Conservation (phyloP, 2,329 filamentous ascomycete genomes). For the Microsporum ferrugineum region DNA sequence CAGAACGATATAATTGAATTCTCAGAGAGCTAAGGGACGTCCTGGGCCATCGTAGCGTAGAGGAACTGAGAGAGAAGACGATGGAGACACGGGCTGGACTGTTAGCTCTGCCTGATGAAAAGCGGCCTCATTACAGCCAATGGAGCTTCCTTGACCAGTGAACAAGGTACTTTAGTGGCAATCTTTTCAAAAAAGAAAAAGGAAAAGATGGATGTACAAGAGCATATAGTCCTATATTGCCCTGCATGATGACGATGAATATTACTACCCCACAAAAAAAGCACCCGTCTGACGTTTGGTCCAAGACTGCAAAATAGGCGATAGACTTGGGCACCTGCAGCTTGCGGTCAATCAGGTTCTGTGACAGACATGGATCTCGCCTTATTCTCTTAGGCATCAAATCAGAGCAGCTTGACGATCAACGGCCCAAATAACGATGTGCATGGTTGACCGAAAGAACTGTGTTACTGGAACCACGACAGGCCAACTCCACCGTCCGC, state of each 20-base stretch:
- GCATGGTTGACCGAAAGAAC: not conserved
- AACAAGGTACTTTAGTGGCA: not conserved
- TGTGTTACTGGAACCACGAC: conserved; percentile 1
- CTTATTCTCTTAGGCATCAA: conserved; percentile 2
- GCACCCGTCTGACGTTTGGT: not conserved
- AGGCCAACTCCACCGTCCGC: not conserved
- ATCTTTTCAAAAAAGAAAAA: not conserved
- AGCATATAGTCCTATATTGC: not conserved
- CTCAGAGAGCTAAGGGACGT: not conserved
- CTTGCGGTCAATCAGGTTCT: not conserved
- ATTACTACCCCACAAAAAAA: not conserved
- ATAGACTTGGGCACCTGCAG: not conserved
- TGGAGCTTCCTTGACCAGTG: conserved; percentile 8
- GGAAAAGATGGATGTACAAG: not conserved
- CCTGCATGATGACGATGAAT: not conserved
- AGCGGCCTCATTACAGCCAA: not conserved
- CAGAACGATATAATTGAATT: conserved; percentile 4
- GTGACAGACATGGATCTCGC: not conserved
- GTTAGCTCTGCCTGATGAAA: conserved; percentile 6
- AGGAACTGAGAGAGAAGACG: conserved; percentile 2
- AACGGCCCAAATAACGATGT: not conserved
- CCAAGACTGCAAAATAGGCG: not conserved
- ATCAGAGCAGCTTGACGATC: not conserved
- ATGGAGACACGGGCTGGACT: conserved; percentile 4
- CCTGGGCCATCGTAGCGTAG: conserved; percentile 4